Conservation (phyloP, 169 alveolate genomes). For the Toxoplasma gondii region DNA sequence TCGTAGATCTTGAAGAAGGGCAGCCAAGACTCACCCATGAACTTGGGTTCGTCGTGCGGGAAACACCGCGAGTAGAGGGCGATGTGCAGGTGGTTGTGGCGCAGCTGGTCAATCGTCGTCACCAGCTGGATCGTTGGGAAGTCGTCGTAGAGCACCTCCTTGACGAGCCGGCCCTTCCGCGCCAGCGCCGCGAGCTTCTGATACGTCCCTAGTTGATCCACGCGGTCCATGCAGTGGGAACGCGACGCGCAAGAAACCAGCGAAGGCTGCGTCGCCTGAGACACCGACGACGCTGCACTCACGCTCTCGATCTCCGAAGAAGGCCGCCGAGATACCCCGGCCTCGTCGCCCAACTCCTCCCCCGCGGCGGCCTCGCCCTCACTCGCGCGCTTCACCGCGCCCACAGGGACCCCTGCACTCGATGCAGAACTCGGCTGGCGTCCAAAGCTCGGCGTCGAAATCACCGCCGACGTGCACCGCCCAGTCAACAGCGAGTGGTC, state of each 20-base stretch:
- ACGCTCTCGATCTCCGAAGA: neutral
- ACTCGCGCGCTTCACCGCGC: neutral
- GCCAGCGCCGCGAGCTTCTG: slow-evolving; percentile 59
- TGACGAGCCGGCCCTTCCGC: slow-evolving; percentile 40
- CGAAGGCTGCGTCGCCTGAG: neutral
- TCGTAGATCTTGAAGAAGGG: slow-evolving; percentile 71
- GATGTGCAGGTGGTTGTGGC: slow-evolving; percentile 60
- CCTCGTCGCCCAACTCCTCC: neutral
- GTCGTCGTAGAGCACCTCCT: slow-evolving; percentile 48
- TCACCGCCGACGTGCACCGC: slow-evolving; percentile 14
- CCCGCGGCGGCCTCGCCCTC: neutral
- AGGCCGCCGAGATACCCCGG: too few relatives aligned
- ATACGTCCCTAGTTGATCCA: slow-evolving; percentile 49
- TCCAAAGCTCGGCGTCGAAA: neutral
- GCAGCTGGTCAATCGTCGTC: slow-evolving; percentile 67
- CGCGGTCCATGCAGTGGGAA: slow-evolving; percentile 41
- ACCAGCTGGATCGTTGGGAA: slow-evolving; percentile 67
- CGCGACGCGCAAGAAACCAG: neutral
- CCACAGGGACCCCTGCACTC: neutral
- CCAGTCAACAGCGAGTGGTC: slow-evolving; percentile 44
- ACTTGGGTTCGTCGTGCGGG: slow-evolving; percentile 17
- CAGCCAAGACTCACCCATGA: slow-evolving; percentile 70
- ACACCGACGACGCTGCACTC: neutral
- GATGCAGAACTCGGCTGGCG: neutral
- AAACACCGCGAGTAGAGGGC: slow-evolving; percentile 42